Evolutionary conservation across 495 filamentous ascomycete genomes (phyloP).

Genomic region (Neurospora tetrasperma): DNA sequence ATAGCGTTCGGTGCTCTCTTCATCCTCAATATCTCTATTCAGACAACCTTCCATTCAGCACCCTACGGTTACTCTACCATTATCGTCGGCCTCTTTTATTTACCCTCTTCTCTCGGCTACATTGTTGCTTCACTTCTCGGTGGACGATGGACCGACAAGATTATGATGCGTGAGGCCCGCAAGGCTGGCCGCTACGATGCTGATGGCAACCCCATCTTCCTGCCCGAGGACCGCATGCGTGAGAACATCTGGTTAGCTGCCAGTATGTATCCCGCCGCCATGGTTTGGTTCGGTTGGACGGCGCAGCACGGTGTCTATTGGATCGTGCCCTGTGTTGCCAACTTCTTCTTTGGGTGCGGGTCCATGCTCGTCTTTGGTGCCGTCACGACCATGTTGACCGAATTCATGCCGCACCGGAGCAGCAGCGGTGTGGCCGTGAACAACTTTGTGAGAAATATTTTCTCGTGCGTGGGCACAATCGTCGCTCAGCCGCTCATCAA

Average conservation of each 20-base stretch:
- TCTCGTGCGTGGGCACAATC: slow-evolving; percentile 64
- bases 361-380: slow-evolving; percentile 81
- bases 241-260: slow-evolving; percentile 84
- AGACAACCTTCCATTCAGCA: slow-evolving; percentile 56
- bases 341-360: slow-evolving; percentile 81
- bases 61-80: slow-evolving; percentile 70
- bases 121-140: slow-evolving; percentile 61
- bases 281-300: slow-evolving; percentile 51
- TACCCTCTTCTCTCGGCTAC: slow-evolving; percentile 74
- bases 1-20: slow-evolving; percentile 78
- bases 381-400: slow-evolving; percentile 73
- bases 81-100: slow-evolving; percentile 72
- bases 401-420: slow-evolving; percentile 75
- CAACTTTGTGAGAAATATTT: slow-evolving; percentile 81
- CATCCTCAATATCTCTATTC: slow-evolving; percentile 77
- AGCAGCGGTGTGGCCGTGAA: slow-evolving; percentile 74
- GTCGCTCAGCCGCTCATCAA: slow-evolving; percentile 66
- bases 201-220: slow-evolving; percentile 56
- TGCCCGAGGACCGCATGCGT: slow-evolving; percentile 81
- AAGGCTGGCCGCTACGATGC: slow-evolving; percentile 62
- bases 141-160: slow-evolving; percentile 77
- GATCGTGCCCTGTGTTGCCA: slow-evolving; percentile 53
- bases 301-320: slow-evolving; percentile 31
- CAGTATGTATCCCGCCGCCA: slow-evolving; percentile 61
- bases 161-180: slow-evolving; percentile 76